Evolutionary conservation across 2,329 filamentous ascomycete genomes (phyloP).

Genomic region (Camillea tinctor): DNA sequence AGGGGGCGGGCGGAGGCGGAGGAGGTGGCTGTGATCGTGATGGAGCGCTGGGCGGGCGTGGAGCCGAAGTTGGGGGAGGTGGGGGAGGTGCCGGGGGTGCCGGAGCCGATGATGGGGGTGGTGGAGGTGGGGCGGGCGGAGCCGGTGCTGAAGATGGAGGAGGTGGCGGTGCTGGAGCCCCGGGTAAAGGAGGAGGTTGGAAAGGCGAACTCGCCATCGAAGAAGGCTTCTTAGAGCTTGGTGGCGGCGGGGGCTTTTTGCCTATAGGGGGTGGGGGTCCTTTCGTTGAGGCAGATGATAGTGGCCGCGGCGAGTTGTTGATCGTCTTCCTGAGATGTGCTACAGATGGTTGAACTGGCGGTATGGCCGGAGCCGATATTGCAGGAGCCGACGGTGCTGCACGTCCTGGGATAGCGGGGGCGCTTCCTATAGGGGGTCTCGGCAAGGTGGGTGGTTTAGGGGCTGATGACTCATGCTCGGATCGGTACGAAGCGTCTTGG

Average conservation of each 20-base stretch:
- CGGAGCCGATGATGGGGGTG: constrained; percentile 45
- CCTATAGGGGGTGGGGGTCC: constrained; percentile 76
- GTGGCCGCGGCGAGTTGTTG: constrained; percentile 51
- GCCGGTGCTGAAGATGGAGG: constrained; percentile 38
- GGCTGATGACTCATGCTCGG: constrained; percentile 68
- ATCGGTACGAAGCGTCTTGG: constrained; percentile 70
- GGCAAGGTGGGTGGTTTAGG: constrained; percentile 58
- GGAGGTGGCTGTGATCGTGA: constrained; percentile 39
- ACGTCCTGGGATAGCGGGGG: constrained; percentile 58
- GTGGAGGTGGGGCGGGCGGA: constrained; percentile 33
- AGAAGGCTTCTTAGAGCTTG: constrained; percentile 59
- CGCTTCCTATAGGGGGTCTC: constrained; percentile 57
- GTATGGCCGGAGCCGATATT: constrained; percentile 40
- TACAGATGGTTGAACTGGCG: constrained; percentile 52
- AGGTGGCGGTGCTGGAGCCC: constrained; percentile 35
- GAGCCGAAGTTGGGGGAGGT: constrained; percentile 22
- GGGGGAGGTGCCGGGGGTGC: constrained; percentile 42
- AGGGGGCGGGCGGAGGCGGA: constrained; percentile 29
- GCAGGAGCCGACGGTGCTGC: constrained; percentile 38
- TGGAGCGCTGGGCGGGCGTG: constrained; percentile 23
- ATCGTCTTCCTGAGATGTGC: constrained; percentile 60
- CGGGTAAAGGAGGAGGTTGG: constrained; percentile 32
- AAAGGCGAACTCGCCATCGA: constrained; percentile 21
- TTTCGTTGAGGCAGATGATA: constrained; percentile 59
- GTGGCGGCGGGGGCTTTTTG: constrained; percentile 69